Percentiles rank a stretch among this genome's conserved stretches.
Evolutionary conservation across 768 basidiomycete species (phyloP).

Genomic region (Russula sp.): DNA sequence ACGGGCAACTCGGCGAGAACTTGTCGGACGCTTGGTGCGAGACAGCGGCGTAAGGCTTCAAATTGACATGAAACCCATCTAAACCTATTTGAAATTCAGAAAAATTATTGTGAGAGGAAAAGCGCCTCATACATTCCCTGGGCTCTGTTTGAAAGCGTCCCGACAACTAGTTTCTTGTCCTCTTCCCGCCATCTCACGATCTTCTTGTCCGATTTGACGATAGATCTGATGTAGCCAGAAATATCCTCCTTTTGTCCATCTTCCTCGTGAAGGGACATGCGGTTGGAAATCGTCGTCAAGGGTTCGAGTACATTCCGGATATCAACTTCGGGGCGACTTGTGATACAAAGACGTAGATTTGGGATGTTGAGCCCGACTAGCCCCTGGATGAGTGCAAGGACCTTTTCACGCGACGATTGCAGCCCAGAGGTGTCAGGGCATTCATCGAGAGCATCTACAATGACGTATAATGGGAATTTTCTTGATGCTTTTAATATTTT

Average conservation of each 20-base stretch:
- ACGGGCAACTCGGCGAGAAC: not conserved
- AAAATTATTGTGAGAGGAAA: not conserved
- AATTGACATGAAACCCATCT: not conserved
- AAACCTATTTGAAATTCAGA: not conserved
- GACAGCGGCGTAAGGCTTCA: not conserved
- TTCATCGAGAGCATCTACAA: conserved; percentile 1
- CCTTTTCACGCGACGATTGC: not conserved
- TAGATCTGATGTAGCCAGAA: not conserved
- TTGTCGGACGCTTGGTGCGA: not conserved
- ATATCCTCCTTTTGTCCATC: conserved; percentile 1
- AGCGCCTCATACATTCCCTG: not conserved
- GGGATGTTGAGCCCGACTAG: not conserved
- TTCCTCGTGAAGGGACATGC: conserved; percentile 6
- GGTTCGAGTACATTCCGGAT: not conserved
- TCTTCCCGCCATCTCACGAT: not conserved
- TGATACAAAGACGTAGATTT: not conserved
- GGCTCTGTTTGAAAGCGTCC: not conserved
- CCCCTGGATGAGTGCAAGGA: not conserved
- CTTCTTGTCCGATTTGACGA: not conserved
- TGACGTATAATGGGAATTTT: not conserved
- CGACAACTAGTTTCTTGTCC: not conserved
- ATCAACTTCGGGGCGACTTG: conserved; percentile 4
- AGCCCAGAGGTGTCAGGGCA: not conserved
- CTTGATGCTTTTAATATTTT: not conserved
- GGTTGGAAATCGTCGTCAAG: not conserved